Percentiles rank a stretch among this genome's conserved stretches.
These are phyloP conservation scores for Taphrina populina DNA, from an alignment of 1,139 yeast genomes.

Conservation along the genomic window DNA sequence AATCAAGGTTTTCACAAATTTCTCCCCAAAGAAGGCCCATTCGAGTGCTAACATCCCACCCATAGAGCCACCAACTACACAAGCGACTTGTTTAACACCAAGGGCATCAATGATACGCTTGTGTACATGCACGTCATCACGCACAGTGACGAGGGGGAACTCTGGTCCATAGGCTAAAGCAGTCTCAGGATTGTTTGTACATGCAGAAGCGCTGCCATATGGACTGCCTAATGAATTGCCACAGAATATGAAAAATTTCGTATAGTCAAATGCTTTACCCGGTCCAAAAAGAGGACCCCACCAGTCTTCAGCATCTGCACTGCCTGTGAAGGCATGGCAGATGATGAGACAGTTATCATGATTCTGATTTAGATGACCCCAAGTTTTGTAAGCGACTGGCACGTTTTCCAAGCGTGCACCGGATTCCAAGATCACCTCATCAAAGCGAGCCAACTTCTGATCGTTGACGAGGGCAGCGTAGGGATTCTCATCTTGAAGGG, in stretches of 20 bases:
- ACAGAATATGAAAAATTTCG: constrained; percentile 80
- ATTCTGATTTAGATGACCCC: constrained; percentile 75
- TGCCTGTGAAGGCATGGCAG: constrained; percentile 94
- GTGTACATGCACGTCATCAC: constrained; percentile 88
- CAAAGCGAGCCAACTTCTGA: constrained; percentile 79
- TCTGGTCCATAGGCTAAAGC: constrained; percentile 81
- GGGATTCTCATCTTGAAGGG: constrained; percentile 52
- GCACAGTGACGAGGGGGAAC: constrained; percentile 85
- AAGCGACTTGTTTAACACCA: constrained; percentile 72
- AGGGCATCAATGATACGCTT: constrained; percentile 66
- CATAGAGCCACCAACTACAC: constrained; percentile 96
- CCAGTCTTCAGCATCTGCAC: constrained; percentile 95
- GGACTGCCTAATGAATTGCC: constrained; percentile 92
- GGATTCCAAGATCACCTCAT: constrained; percentile 72
- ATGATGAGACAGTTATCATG: constrained; percentile 77
- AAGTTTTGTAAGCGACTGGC: constrained; percentile 92
- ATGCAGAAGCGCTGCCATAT: constrained; percentile 92
- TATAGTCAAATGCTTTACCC: constrained; percentile 84
- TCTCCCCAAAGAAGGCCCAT: constrained; percentile 70
- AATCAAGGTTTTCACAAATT: constrained; percentile 67
- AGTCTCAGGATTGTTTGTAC: constrained; percentile 69
- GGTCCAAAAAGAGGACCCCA: constrained; percentile 96
- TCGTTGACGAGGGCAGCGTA: constrained; percentile 70
- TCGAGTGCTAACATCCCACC: constrained; percentile 98
- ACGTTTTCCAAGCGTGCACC: constrained; percentile 71